Conservation (phyloP, 2,329 filamentous ascomycete genomes). For the Herpotrichia juniperi region DNA sequence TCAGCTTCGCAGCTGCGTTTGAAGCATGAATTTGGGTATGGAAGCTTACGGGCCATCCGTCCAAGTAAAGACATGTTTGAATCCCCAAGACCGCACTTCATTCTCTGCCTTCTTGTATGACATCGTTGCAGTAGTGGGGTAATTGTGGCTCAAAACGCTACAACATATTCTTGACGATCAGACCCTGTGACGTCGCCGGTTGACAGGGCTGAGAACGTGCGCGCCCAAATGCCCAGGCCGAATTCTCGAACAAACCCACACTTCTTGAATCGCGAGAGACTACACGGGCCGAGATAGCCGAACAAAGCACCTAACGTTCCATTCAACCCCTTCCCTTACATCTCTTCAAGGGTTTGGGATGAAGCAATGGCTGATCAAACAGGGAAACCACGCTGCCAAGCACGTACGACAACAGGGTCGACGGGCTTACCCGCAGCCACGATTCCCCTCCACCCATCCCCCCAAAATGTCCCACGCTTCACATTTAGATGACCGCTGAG, state of each 20-base stretch:
- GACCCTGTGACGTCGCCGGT: conserved; percentile 14
- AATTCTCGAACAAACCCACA: background rate
- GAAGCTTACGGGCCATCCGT: conserved; percentile 66
- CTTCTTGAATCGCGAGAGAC: background rate
- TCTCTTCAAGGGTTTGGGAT: background rate
- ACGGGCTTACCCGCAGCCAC: background rate
- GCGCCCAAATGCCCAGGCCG: background rate
- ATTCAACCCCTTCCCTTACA: background rate
- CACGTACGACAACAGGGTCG: conserved; percentile 4
- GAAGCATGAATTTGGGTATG: background rate
- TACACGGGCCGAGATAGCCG: background rate
- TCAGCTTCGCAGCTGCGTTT: conserved; percentile 10
- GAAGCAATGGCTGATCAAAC: conserved; percentile 15
- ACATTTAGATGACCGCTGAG: conserved; percentile 1
- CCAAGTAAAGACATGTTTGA: conserved; percentile 73
- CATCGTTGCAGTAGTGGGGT: conserved; percentile 22
- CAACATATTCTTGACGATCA: conserved; percentile 10
- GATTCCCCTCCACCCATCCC: background rate
- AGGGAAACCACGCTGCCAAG: conserved; percentile 5
- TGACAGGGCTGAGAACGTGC: conserved; percentile 8
- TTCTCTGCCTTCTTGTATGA: conserved; percentile 60
- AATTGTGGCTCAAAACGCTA: conserved; percentile 1
- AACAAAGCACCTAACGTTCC: background rate
- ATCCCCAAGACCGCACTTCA: conserved; percentile 73
- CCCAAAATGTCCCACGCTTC: background rate